Evolutionary conservation across 495 filamentous ascomycete genomes (phyloP).

Genomic region (Trypethelium eluteriae): DNA sequence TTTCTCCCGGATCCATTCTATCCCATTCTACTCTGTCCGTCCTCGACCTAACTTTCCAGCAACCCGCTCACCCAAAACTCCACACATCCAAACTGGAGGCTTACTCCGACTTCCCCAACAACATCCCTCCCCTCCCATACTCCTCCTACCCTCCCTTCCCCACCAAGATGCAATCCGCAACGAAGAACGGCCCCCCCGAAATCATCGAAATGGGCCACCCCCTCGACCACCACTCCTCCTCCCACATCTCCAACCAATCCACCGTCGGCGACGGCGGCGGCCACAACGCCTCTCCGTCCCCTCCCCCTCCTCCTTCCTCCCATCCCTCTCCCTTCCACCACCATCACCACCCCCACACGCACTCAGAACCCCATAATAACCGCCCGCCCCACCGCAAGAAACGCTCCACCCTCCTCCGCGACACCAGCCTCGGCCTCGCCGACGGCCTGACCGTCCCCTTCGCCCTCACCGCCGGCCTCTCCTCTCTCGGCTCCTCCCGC

Average conservation of each 20-base stretch:
- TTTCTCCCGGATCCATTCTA: too few relatives aligned
- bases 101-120: neutral
- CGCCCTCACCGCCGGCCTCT: constrained; percentile 47
- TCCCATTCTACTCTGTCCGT: neutral
- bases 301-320: neutral
- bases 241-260: neutral
- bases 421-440: constrained; percentile 42
- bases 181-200: neutral
- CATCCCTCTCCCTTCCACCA: neutral
- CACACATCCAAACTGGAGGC: too few relatives aligned
- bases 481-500: constrained; percentile 45
- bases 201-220: neutral
- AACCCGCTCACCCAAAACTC: too few relatives aligned
- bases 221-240: neutral
- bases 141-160: neutral
- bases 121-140: neutral
- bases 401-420: constrained; percentile 19
- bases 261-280: too few relatives aligned
- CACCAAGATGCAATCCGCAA: neutral
- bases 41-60: neutral
- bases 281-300: neutral
- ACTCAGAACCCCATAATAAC: neutral
- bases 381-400: constrained; percentile 7
- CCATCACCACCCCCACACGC: neutral
- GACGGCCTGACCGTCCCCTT: constrained; percentile 57